Evolutionary conservation across 1,284 basidiomycete genomes (phyloP).

Genomic region (Trichosporon sp.): DNA sequence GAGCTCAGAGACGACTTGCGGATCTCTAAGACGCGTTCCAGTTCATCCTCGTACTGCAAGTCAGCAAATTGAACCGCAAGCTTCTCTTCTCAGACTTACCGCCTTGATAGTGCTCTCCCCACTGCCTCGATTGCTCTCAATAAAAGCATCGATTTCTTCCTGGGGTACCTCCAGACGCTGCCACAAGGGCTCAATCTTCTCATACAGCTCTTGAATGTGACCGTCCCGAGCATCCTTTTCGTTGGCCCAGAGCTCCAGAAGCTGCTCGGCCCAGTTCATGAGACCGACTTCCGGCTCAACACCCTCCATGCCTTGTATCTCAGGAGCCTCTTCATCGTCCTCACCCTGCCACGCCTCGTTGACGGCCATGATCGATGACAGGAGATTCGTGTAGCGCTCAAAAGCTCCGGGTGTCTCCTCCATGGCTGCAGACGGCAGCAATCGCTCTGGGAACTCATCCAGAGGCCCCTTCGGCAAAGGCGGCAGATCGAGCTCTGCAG

Average conservation of each 20-base stretch:
- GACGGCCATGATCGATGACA: conserved; percentile 23
- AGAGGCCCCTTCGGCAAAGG: conserved; percentile 13
- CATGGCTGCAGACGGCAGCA: conserved; percentile 23
- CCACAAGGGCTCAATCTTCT: conserved; percentile 46
- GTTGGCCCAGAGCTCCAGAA: conserved; percentile 36
- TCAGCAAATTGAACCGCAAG: neutral
- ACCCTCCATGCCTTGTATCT: conserved; percentile 35
- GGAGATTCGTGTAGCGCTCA: conserved; percentile 24
- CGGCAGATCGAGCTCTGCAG: conserved; percentile 40
- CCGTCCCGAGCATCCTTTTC: conserved; percentile 35
- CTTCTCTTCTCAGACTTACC: conserved; percentile 21
- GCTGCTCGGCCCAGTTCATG: conserved; percentile 35
- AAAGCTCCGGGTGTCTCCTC: conserved; percentile 35
- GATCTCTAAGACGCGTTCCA: conserved; percentile 81
- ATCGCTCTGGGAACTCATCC: conserved; percentile 27
- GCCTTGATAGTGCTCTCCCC: conserved; percentile 38
- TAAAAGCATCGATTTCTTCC: conserved; percentile 41
- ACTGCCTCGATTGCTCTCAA: conserved; percentile 44
- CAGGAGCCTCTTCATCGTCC: conserved; percentile 28
- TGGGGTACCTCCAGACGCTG: conserved; percentile 34
- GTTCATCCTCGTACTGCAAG: conserved; percentile 70
- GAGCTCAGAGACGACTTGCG: conserved; percentile 80
- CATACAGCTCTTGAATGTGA: conserved; percentile 43
- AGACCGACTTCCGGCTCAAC: conserved; percentile 42
- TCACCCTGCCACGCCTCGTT: conserved; percentile 20